These are phyloP conservation scores for Calocybe cyanea DNA, from an alignment of 768 basidiomycete species.

Conservation along the genomic window DNA sequence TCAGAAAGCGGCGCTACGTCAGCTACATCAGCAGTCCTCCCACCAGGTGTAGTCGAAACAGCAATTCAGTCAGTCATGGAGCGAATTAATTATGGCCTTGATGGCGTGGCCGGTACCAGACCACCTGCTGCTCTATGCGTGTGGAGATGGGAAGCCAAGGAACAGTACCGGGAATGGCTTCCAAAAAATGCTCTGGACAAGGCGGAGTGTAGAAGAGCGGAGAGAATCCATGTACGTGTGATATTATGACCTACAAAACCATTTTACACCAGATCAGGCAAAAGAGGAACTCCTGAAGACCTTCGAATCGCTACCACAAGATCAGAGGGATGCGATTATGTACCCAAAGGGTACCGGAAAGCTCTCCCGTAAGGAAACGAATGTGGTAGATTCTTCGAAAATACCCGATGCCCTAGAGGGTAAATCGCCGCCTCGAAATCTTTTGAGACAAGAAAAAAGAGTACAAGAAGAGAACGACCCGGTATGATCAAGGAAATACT, in stretches of 20 bases:
- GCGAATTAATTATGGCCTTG: constrained; percentile 81
- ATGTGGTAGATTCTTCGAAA: constrained; percentile 14
- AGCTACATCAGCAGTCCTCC: constrained; percentile 33
- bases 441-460: constrained; percentile 26
- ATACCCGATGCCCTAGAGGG: constrained; percentile 5
- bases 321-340: constrained; percentile 53
- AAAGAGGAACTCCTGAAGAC: constrained; percentile 49
- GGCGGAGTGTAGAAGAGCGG: constrained; percentile 54
- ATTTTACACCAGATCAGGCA: constrained; percentile 40
- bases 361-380: constrained; percentile 30
- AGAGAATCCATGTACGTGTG: constrained; percentile 58
- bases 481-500: constrained; percentile 22
- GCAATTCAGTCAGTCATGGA: constrained; percentile 60
- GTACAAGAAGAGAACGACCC: constrained; percentile 36
- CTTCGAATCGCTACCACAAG: constrained; percentile 55
- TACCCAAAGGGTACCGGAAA: constrained; percentile 42
- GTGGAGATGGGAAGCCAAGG: constrained; percentile 87
- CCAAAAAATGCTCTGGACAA: constrained; percentile 65
- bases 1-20: constrained; percentile 30
- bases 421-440: constrained; percentile 22
- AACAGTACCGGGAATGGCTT: constrained; percentile 54
- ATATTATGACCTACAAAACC: background rate
- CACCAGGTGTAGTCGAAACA: constrained; percentile 55
- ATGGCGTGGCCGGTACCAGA: constrained; percentile 46
- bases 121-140: constrained; percentile 61